These are phyloP conservation scores for Lumnitzera racemosa DNA, from an alignment of 345 rosid species.

Conservation along the genomic window DNA sequence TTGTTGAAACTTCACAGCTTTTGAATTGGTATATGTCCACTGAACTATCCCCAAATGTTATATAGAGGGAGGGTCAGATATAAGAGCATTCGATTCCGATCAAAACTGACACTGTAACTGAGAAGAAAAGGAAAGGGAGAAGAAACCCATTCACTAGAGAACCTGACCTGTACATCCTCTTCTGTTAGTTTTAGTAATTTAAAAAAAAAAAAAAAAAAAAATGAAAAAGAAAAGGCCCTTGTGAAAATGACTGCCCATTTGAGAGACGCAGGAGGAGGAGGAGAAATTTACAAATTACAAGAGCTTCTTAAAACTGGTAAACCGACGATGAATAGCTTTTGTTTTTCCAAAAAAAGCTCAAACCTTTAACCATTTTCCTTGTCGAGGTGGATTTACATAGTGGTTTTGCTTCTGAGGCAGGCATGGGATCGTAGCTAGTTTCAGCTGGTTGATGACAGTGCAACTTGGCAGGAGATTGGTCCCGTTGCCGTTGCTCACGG, in stretches of 20 bases:
- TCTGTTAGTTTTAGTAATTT: constrained; percentile 8
- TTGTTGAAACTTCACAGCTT: no score
- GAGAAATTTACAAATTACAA: constrained; percentile 39
- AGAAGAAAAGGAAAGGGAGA: constrained; percentile 3
- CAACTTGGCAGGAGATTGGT: constrained; percentile 38
- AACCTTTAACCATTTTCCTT: constrained; percentile 62
- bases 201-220: background rate
- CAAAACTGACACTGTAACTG: constrained; percentile 10
- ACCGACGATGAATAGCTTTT: constrained; percentile 61
- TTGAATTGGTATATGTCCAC: no score
- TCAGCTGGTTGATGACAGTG: constrained; percentile 15
- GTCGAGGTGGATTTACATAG: constrained; percentile 62
- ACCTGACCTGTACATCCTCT: constrained; percentile 53
- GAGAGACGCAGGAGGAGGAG: constrained; percentile 1
- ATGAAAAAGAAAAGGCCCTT: background rate
- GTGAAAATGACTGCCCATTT: background rate
- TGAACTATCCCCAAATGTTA: no score
- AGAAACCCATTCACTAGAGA: constrained; percentile 26
- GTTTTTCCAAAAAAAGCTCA: constrained; percentile 81
- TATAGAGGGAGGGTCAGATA: no score
- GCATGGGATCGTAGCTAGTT: constrained; percentile 22
- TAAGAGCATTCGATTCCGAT: no score
- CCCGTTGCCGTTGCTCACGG: constrained; percentile 84
- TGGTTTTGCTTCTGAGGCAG: constrained; percentile 48
- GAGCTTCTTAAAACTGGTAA: constrained; percentile 10